Evolutionary conservation across 2,329 filamentous ascomycete genomes (phyloP).

Genomic region (Hypocreales sp.): DNA sequence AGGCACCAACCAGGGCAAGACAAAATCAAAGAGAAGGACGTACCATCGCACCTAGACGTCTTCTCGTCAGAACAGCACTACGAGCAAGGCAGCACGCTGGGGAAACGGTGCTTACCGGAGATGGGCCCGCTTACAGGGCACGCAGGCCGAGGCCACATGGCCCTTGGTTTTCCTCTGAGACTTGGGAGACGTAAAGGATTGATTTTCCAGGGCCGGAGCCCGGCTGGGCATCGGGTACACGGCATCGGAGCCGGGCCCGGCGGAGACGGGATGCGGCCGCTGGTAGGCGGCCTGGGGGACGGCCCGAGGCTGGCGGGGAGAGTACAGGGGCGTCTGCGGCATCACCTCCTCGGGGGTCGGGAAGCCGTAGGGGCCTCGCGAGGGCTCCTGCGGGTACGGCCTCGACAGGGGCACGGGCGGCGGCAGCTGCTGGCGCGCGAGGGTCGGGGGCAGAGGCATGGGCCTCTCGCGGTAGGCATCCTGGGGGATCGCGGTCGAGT

Average conservation of each 20-base stretch:
- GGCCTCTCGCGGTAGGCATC: slow-evolving; percentile 32
- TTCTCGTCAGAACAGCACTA: not conserved
- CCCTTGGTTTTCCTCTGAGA: slow-evolving; percentile 57
- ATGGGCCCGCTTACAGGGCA: slow-evolving; percentile 76
- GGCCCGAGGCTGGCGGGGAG: slow-evolving; percentile 7
- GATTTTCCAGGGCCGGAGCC: slow-evolving; percentile 25
- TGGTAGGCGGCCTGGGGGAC: slow-evolving; percentile 3
- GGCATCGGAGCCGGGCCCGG: slow-evolving; percentile 5
- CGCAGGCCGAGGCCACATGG: slow-evolving; percentile 71
- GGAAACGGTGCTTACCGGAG: slow-evolving; percentile 47
- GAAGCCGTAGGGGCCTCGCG: slow-evolving; percentile 11
- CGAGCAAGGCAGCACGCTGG: no score
- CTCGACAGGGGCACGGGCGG: slow-evolving; percentile 11
- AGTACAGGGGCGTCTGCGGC: slow-evolving; percentile 9
- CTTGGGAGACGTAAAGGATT: slow-evolving; percentile 39
- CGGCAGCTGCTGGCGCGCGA: slow-evolving; percentile 9
- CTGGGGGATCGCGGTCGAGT: slow-evolving; percentile 24
- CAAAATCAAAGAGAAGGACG: slow-evolving; percentile 18
- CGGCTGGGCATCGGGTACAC: slow-evolving; percentile 12
- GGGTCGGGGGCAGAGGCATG: slow-evolving; percentile 8
- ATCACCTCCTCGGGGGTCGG: slow-evolving; percentile 9
- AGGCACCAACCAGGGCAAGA: no score
- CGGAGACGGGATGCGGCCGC: slow-evolving; percentile 8
- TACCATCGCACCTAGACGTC: slow-evolving; percentile 44
- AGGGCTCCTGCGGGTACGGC: slow-evolving; percentile 12